A percentile compares a stretch with the other conserved stretches of the same genome.
Conservation (phyloP, 179 eudicot species). For the Beta lomatogona region DNA sequence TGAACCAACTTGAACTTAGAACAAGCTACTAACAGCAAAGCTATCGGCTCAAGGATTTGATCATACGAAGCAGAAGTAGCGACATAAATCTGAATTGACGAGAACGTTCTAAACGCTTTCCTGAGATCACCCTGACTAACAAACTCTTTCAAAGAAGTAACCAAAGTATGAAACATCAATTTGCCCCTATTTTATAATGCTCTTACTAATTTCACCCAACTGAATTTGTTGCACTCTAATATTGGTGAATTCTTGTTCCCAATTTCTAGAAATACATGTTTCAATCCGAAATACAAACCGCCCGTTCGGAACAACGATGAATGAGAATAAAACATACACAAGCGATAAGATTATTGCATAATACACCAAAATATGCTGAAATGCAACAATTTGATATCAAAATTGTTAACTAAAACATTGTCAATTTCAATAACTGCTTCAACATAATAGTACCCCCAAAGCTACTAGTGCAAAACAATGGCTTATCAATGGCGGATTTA, state of each 20-base stretch:
- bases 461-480: too few relatives aligned
- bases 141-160: conserved; percentile 53
- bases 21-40: conserved; percentile 61
- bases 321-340: conserved; percentile 27
- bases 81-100: conserved; percentile 46
- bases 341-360: conserved; percentile 4
- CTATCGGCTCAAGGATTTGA: conserved; percentile 46
- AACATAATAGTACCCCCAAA: too few relatives aligned
- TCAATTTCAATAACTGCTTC: too few relatives aligned
- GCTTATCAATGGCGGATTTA: too few relatives aligned
- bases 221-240: conserved; percentile 23
- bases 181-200: conserved; percentile 22
- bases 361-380: background rate
- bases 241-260: conserved; percentile 43
- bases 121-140: conserved; percentile 51
- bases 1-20: conserved; percentile 42
- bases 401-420: too few relatives aligned
- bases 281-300: conserved; percentile 40
- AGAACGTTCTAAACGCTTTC: conserved; percentile 62
- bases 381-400: too few relatives aligned
- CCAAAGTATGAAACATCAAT: conserved; percentile 54
- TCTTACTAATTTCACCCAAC: conserved; percentile 18
- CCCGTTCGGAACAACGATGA: conserved; percentile 31
- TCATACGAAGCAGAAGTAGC: conserved; percentile 35
- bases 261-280: conserved; percentile 48